Conservation (phyloP, 208 protist genomes). For the Plasmodiophora brassicae region DNA sequence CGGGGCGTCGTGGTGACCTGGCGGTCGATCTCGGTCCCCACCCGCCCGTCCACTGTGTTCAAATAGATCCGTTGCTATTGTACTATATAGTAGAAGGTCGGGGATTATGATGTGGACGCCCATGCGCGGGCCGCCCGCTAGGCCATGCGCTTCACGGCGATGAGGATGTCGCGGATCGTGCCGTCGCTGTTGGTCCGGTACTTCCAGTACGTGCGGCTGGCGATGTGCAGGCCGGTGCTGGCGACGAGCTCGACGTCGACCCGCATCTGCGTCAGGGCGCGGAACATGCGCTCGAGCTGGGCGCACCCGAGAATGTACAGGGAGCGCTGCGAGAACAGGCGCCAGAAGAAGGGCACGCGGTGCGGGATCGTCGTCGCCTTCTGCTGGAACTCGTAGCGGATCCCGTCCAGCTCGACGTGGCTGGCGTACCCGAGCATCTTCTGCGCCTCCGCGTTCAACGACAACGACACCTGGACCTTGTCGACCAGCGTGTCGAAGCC, state of each 20-base stretch:
- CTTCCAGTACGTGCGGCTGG: neutral
- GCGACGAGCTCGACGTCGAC: slow-evolving; percentile 15
- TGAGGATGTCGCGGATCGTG: neutral
- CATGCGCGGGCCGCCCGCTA: too few relatives aligned
- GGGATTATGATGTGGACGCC: too few relatives aligned
- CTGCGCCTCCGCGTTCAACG: slow-evolving; percentile 19
- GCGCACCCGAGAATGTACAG: neutral
- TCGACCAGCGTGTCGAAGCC: neutral
- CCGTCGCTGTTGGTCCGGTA: neutral
- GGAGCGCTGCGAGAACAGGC: slow-evolving; percentile 1
- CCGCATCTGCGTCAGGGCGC: neutral
- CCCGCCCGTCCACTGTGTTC: too few relatives aligned
- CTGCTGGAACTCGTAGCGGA: neutral
- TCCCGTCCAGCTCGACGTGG: neutral
- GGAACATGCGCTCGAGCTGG: neutral
- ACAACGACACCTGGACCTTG: neutral
- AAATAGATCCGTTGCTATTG: too few relatives aligned
- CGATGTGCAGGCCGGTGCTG: neutral
- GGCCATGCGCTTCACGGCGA: neutral
- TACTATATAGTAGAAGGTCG: too few relatives aligned
- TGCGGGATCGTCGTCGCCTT: neutral
- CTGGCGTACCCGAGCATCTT: neutral
- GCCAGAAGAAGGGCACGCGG: neutral
- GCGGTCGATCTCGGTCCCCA: too few relatives aligned
- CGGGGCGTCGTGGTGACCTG: too few relatives aligned